Conservation (phyloP, 306 rosid genomes). For the Cucurbita argyrosperma region DNA sequence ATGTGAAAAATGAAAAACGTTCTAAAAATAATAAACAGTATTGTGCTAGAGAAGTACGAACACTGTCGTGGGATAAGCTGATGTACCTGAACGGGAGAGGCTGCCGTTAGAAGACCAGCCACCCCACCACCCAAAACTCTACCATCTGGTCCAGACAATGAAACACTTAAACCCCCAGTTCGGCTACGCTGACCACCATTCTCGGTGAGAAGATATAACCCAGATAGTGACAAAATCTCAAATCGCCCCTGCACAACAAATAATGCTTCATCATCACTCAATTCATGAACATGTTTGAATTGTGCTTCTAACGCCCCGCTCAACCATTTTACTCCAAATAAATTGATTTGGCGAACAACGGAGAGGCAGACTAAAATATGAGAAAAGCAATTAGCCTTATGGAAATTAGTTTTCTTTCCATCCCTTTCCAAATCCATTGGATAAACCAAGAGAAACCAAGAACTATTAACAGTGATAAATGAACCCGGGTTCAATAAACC, state of each 20-base stretch:
- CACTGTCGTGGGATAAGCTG: not conserved
- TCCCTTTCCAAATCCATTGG: not conserved
- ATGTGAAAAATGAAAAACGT: not conserved
- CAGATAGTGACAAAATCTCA: conserved; percentile 52
- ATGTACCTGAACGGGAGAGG: conserved; percentile 61
- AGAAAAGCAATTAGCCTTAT: not conserved
- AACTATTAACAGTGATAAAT: not conserved
- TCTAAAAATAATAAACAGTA: not conserved
- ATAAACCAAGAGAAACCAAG: no score
- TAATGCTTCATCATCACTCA: no score
- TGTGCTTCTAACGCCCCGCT: not conserved
- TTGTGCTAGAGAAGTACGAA: not conserved
- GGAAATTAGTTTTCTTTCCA: not conserved
- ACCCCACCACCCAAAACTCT: conserved; percentile 57
- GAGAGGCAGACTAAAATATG: not conserved
- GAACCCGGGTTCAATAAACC: not conserved
- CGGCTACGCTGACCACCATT: conserved; percentile 25
- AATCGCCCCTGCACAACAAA: conserved; percentile 47
- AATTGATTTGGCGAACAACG: not conserved
- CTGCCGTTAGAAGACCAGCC: conserved; percentile 51
- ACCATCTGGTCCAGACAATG: conserved; percentile 59
- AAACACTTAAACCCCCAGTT: conserved; percentile 43
- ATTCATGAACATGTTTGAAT: no score
- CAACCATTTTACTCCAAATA: not conserved
- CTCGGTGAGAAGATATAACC: conserved; percentile 37